Base-by-base conservation (phyloP, 2,329 filamentous ascomycete species). In the Clarireedia hainanense region DNA sequence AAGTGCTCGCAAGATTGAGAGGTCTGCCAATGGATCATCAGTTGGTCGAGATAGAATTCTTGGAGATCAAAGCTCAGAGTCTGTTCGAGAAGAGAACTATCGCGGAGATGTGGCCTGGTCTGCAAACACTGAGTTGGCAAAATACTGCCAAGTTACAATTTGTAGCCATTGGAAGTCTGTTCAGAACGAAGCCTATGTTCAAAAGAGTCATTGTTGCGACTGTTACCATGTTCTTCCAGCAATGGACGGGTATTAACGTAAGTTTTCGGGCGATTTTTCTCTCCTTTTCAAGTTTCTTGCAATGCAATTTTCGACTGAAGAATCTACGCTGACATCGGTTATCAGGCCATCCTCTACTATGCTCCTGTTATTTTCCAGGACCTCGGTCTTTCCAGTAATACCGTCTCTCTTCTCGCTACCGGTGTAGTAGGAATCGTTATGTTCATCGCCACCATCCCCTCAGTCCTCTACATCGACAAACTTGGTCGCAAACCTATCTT, bases 31-130 rank as follows among this genome's bases (percentile, higher is more conserved):
- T 73, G 15, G 79, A 86, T 60, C 79, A 90, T 65, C 83, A 88
- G 56, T 76, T 89, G 0, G 80, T 91, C 39, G 79, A 86, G 60
- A 75, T 90, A 1, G 89, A 92, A 65, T 90, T 86, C 66, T 78
- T 90, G n/a, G 88, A 92, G 68, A 91, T 92, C 72, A 88, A 89
- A 69, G 86, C 88, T 0, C 85, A 90, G 68, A 85, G 83, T 0
- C 69, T 88, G 17, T 94, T 92, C 62, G 88, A 92, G 70, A 88
- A 91, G 71, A 80, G 83, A 36, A 82, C 81, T 0, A 76, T 85
- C 9, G 79, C 80, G 0, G 83, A 86, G 59, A 76, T 84, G 24
- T 90, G 88, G 68, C 88, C 87, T 0, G 74, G 85, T 36, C 73
- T 88, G 14, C 73, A 76, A 2, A 76, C 84, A 57, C 75, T 76